phyloP scores from a whole-genome alignment of 352 stramenopile species.

The Globisporangium ultimum region DNA sequence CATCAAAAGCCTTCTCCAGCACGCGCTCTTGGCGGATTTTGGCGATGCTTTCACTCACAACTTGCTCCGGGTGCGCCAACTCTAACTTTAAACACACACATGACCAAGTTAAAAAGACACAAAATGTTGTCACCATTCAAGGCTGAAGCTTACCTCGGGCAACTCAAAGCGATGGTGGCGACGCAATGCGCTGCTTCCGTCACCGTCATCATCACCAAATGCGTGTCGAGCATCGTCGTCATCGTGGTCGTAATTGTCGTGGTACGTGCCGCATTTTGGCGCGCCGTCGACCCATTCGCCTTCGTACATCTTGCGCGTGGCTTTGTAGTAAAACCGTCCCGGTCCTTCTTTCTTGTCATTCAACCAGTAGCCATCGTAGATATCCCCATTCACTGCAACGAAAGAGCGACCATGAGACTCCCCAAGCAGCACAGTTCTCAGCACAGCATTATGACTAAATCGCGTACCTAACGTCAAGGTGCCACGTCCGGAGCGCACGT shows the following conservation, averaged over 20 bases:
- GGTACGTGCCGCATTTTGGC: slow-evolving; percentile 74
- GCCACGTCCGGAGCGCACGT: slow-evolving; percentile 72
- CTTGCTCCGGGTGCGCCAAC: slow-evolving; percentile 60
- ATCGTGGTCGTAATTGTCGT: slow-evolving; percentile 35
- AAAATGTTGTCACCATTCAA: neutral
- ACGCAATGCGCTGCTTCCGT: slow-evolving; percentile 2
- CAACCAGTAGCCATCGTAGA: slow-evolving; percentile 85
- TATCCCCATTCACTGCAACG: slow-evolving; percentile 69
- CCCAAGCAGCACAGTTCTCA: no score
- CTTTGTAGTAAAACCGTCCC: slow-evolving; percentile 82
- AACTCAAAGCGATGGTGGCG: slow-evolving; percentile 54
- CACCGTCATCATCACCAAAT: slow-evolving; percentile 5
- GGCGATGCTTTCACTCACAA: slow-evolving; percentile 74
- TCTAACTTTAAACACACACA: slow-evolving; percentile 36
- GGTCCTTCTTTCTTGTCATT: slow-evolving; percentile 88
- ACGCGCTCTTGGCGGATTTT: slow-evolving; percentile 65
- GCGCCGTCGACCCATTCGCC: slow-evolving; percentile 77
- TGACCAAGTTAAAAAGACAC: neutral
- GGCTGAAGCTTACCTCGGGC: slow-evolving; percentile 33
- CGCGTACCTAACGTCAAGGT: slow-evolving; percentile 56
- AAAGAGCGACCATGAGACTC: neutral
- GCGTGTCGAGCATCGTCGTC: neutral
- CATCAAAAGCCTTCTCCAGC: slow-evolving; percentile 39
- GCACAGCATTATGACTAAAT: no score
- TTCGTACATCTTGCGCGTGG: slow-evolving; percentile 87